Evolutionary conservation across 2,329 filamentous ascomycete genomes (phyloP).

Genomic region (Aspergillus luchuensis): DNA sequence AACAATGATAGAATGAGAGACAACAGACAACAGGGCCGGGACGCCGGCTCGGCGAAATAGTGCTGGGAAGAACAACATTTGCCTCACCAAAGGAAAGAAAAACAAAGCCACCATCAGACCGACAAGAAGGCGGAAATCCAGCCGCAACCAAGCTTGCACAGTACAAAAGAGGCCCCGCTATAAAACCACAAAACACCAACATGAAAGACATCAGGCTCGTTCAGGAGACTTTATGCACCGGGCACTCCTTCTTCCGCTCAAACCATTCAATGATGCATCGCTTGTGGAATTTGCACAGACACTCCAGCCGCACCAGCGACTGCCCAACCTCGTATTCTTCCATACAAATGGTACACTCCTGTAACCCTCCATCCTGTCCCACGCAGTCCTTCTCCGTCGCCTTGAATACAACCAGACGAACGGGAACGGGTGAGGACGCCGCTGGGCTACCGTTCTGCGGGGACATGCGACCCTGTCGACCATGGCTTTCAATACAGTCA

Average conservation of each 20-base stretch:
- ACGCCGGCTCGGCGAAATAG: constrained; percentile 13
- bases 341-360: constrained; percentile 66
- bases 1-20: too few species aligned
- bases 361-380: constrained; percentile 53
- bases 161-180: background rate
- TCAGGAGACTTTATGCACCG: constrained; percentile 57
- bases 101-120: background rate
- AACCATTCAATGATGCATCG: constrained; percentile 64
- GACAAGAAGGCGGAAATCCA: background rate
- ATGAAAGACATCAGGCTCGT: background rate
- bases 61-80: background rate
- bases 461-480: constrained; percentile 24
- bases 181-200: background rate
- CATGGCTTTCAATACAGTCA: constrained; percentile 46
- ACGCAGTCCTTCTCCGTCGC: constrained; percentile 67
- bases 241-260: constrained; percentile 60
- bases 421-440: constrained; percentile 26
- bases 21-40: background rate
- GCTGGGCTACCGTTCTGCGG: constrained; percentile 23
- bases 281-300: constrained; percentile 66
- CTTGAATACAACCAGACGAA: constrained; percentile 51
- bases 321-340: constrained; percentile 65
- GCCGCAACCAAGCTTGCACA: background rate
- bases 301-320: constrained; percentile 61
- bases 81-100: background rate